Conservation (phyloP, 306 rosid species). For the Pueraria montana region DNA sequence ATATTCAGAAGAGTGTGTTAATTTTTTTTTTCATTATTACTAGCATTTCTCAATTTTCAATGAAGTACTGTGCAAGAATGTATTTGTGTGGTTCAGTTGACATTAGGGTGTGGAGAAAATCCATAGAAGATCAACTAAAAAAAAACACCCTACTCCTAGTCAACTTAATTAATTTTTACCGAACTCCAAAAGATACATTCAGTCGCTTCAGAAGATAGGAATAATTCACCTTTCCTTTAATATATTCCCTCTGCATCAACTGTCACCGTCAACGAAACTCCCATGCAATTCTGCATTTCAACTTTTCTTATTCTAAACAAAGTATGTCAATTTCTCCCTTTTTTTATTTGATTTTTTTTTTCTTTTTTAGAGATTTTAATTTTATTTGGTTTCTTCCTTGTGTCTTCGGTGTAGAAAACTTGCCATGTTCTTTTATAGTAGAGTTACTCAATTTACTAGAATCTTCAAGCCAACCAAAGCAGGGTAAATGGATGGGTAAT, state of each 20-base stretch:
- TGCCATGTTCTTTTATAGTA: neutral
- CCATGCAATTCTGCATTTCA: constrained; percentile 64
- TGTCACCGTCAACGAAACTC: constrained; percentile 70
- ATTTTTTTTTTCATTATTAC: too few relatives aligned
- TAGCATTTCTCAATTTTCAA: neutral
- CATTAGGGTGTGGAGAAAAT: constrained; percentile 53
- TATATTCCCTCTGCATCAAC: constrained; percentile 66
- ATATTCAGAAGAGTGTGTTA: too few relatives aligned
- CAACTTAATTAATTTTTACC: constrained; percentile 3
- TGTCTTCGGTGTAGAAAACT: neutral
- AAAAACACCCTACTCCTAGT: neutral
- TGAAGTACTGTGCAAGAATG: neutral
- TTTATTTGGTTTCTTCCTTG: neutral
- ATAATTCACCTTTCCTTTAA: constrained; percentile 57
- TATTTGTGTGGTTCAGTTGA: neutral
- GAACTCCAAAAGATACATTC: constrained; percentile 42
- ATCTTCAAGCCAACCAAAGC: neutral
- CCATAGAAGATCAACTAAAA: constrained; percentile 37
- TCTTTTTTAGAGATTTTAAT: neutral
- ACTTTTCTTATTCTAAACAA: constrained; percentile 41
- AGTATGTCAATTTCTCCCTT: neutral
- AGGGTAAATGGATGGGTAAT: too few relatives aligned
- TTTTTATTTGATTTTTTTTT: neutral
- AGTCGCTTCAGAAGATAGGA: constrained; percentile 50
- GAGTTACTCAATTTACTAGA: neutral